Conservation (phyloP, 1,284 basidiomycete species). For the Veloboletus limbatus region DNA sequence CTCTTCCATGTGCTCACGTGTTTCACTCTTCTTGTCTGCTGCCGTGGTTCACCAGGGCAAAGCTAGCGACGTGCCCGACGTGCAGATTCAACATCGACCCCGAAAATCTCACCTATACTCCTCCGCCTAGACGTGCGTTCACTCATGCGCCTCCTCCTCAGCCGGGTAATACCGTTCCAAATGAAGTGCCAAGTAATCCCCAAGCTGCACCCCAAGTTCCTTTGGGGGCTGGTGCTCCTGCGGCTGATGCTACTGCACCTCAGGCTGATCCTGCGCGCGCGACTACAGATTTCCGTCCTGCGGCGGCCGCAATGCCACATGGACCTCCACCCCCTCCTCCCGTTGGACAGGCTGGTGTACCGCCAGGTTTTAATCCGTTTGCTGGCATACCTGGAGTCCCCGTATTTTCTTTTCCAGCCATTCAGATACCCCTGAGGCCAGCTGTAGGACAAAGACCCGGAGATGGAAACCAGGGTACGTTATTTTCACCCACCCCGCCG, state of each 20-base stretch:
- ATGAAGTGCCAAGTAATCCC: constrained; percentile 5
- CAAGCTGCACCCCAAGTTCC: constrained; percentile 8
- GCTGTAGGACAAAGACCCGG: constrained; percentile 7
- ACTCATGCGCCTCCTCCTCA: constrained; percentile 10
- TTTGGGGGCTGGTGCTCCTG: constrained; percentile 1
- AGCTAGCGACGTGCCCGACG: constrained; percentile 75
- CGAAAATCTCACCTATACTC: constrained; percentile 59
- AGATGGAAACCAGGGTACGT: constrained; percentile 23
- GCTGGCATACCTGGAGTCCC: constrained; percentile 21
- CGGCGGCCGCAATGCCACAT: constrained; percentile 2
- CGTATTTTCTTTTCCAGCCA: constrained; percentile 27
- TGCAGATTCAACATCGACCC: constrained; percentile 80
- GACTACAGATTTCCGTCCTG: constrained; percentile 1
- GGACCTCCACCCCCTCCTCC: constrained; percentile 4
- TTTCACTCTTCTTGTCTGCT: constrained; percentile 74
- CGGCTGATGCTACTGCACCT: neutral
- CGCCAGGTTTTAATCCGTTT: constrained; percentile 22
- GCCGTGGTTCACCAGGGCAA: constrained; percentile 75
- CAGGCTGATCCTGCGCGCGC: constrained; percentile 4
- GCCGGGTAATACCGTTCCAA: constrained; percentile 5
- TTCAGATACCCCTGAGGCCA: constrained; percentile 28
- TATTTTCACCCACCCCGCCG: neutral
- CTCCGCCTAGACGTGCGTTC: constrained; percentile 22
- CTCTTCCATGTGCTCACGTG: constrained; percentile 73
- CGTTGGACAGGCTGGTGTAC: constrained; percentile 11